Conservation (phyloP, 768 basidiomycete species). For the Psilocybe subaeruginosa region DNA sequence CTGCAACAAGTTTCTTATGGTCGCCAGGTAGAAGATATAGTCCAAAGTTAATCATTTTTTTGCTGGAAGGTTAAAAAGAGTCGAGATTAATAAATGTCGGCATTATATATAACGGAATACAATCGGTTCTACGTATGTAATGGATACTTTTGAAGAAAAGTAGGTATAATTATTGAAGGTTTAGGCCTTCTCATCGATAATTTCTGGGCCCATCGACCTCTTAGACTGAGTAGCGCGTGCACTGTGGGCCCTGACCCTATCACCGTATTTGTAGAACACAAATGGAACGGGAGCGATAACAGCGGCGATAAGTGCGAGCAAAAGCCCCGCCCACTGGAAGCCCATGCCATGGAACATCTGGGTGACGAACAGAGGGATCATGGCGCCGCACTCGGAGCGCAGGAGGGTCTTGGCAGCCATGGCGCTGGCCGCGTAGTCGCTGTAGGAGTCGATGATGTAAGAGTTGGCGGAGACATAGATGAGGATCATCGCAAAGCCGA, state of each 20-base stretch:
- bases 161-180: neutral
- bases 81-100: neutral
- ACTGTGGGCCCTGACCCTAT: conserved; percentile 35
- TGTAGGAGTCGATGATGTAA: conserved; percentile 48
- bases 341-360: conserved; percentile 46
- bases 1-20: too few relatives aligned
- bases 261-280: conserved; percentile 43
- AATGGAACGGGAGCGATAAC: conserved; percentile 42
- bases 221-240: conserved; percentile 20
- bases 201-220: conserved; percentile 7
- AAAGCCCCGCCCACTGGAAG: conserved; percentile 41
- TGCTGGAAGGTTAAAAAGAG: neutral
- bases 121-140: neutral
- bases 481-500: conserved; percentile 45
- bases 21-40: too few relatives aligned
- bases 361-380: conserved; percentile 40
- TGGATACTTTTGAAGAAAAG: neutral
- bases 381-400: conserved; percentile 37
- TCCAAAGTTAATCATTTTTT: too few relatives aligned
- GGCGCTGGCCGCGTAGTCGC: conserved; percentile 44
- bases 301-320: conserved; percentile 35
- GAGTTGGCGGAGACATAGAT: conserved; percentile 47
- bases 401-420: conserved; percentile 47
- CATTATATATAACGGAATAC: neutral
- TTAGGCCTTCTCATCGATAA: neutral